Evolutionary conservation across 345 rosid genomes (phyloP).

Genomic region (Schrenkiella parvula): DNA sequence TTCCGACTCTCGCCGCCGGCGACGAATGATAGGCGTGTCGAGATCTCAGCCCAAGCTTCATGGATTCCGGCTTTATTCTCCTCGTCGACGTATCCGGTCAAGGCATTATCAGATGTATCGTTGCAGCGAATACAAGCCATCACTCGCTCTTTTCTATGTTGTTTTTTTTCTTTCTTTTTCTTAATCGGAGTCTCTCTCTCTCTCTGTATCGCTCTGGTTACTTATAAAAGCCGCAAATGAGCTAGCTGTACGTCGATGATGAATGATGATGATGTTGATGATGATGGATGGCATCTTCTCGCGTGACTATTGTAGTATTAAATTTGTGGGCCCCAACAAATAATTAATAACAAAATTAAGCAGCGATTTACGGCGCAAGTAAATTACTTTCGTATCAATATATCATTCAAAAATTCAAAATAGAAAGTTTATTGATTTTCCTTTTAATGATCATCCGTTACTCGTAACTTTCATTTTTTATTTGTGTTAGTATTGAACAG

Average conservation of each 20-base stretch:
- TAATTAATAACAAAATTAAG: not conserved
- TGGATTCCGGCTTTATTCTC: not conserved
- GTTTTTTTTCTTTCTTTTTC: too few species aligned
- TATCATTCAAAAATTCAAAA: not conserved
- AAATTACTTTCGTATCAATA: not conserved
- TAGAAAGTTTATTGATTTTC: too few species aligned
- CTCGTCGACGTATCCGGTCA: too few species aligned
- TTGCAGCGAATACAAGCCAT: not conserved
- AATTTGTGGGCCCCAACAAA: not conserved
- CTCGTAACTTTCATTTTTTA: too few species aligned
- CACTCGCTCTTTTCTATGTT: not conserved
- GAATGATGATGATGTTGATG: not conserved
- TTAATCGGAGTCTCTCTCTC: not conserved
- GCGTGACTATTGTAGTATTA: not conserved
- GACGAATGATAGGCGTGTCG: not conserved
- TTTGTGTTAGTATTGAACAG: not conserved
- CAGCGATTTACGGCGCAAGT: not conserved
- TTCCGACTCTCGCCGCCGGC: not conserved
- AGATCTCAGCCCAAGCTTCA: slow-evolving; percentile 17
- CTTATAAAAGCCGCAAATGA: slow-evolving; percentile 14
- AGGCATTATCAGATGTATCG: too few species aligned
- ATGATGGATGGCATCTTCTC: slow-evolving; percentile 1
- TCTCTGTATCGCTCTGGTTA: not conserved
- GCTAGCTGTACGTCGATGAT: not conserved
- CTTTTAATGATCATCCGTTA: too few species aligned